phyloP scores from a whole-genome alignment of 108 stramenopile genomes.

The Cyclotella choctawhatcheeana region DNA sequence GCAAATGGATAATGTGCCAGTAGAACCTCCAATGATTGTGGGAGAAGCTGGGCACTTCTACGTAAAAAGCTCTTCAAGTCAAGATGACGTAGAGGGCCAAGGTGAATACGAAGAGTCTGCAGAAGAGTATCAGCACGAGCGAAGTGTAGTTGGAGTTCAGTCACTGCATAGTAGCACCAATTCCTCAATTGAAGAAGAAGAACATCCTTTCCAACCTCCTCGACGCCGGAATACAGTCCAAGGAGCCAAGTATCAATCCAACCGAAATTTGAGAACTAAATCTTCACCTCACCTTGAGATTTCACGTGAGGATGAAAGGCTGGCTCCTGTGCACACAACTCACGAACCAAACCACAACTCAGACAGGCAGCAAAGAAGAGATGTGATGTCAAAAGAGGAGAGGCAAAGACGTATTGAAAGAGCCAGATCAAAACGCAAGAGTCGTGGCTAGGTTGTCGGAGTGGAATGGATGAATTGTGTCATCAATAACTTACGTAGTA shows the following conservation, averaged over 20 bases:
- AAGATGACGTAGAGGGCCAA: not conserved
- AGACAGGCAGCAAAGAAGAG: not conserved
- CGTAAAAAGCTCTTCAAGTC: not conserved
- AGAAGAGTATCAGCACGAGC: not conserved
- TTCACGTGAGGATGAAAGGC: no score
- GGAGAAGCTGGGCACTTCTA: not conserved
- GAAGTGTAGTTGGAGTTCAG: slow-evolving; percentile 4
- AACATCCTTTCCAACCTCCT: not conserved
- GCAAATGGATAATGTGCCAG: not conserved
- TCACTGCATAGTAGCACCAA: not conserved
- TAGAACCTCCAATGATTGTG: not conserved
- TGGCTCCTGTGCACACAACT: not conserved
- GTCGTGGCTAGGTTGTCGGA: not conserved
- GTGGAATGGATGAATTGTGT: not conserved
- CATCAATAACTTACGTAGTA: no score
- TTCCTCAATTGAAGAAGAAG: slow-evolving; percentile 4
- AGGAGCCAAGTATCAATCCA: no score
- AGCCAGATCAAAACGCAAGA: slow-evolving; percentile 9
- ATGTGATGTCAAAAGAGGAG: slow-evolving; percentile 13
- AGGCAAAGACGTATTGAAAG: slow-evolving; percentile 14
- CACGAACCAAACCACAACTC: not conserved
- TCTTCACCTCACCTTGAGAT: no score
- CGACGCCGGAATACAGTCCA: not conserved
- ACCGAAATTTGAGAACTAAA: no score
- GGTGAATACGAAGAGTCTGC: not conserved